Evolutionary conservation across 306 rosid genomes (phyloP).

Genomic region (Betula pendula): DNA sequence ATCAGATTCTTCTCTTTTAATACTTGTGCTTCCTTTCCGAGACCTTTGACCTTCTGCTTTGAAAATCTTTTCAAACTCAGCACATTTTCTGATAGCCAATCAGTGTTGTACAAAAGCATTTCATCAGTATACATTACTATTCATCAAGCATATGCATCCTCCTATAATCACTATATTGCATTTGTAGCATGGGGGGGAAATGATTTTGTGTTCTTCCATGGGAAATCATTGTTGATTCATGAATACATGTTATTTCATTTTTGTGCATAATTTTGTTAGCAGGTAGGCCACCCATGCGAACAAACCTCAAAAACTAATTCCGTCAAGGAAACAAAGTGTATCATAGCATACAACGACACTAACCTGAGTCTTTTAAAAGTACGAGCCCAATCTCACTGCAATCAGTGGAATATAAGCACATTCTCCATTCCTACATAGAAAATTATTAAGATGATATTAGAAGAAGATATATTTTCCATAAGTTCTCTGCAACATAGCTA

Average conservation of each 20-base stretch:
- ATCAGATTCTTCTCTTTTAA: constrained; percentile 77
- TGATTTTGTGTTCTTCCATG: neutral
- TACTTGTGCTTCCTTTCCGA: constrained; percentile 83
- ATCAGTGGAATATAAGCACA: constrained; percentile 67
- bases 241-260: neutral
- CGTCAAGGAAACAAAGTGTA: constrained; percentile 18
- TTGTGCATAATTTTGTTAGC: neutral
- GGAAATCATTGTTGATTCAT: neutral
- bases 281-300: constrained; percentile 15
- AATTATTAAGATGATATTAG: constrained; percentile 28
- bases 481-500: constrained; percentile 27
- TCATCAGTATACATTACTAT: constrained; percentile 35
- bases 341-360: constrained; percentile 15
- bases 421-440: constrained; percentile 76
- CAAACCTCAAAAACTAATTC: constrained; percentile 18
- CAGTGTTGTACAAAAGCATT: constrained; percentile 27
- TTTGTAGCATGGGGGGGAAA: neutral
- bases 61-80: constrained; percentile 85
- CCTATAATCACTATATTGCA: constrained; percentile 17
- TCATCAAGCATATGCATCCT: constrained; percentile 7
- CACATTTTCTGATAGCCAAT: constrained; percentile 58
- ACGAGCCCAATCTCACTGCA: constrained; percentile 85
- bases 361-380: constrained; percentile 73
- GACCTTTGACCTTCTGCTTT: constrained; percentile 72
- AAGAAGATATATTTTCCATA: constrained; percentile 16